Percentiles rank a stretch among this genome's conserved stretches.
Conservation (phyloP, 805 yeast genomes). For the Nakazawaea ambrosiae region DNA sequence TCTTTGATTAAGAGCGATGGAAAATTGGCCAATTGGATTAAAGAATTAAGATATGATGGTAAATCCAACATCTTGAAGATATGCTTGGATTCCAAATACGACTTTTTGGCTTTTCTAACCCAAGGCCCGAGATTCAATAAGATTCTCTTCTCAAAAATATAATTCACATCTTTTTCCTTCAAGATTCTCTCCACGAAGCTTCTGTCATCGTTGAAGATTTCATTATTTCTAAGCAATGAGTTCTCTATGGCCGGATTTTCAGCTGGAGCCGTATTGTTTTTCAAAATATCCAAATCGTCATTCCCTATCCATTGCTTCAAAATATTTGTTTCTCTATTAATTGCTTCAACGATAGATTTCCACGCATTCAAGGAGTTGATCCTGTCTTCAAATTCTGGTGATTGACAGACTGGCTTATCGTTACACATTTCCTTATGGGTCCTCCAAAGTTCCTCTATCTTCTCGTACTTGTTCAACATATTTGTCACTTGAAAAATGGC, state of each 20-base stretch:
- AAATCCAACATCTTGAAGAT: slow-evolving; percentile 62
- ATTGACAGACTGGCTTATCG: slow-evolving; percentile 67
- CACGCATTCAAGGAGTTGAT: slow-evolving; percentile 80
- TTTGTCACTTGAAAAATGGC: slow-evolving; percentile 46
- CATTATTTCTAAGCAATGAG: slow-evolving; percentile 8
- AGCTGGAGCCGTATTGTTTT: slow-evolving; percentile 15
- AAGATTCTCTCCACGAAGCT: slow-evolving; percentile 78
- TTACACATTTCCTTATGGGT: slow-evolving; percentile 68
- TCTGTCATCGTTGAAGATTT: slow-evolving; percentile 51
- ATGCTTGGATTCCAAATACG: slow-evolving; percentile 55
- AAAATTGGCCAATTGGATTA: slow-evolving; percentile 61
- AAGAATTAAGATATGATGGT: slow-evolving; percentile 61
- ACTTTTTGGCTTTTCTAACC: slow-evolving; percentile 72
- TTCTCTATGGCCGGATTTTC: slow-evolving; percentile 7
- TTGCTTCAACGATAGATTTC: slow-evolving; percentile 67
- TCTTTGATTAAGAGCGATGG: slow-evolving; percentile 79
- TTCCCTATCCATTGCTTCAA: slow-evolving; percentile 81
- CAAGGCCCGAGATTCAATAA: slow-evolving; percentile 71
- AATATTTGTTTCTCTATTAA: slow-evolving; percentile 52
- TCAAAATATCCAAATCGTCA: slow-evolving; percentile 61
- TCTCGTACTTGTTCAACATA: slow-evolving; percentile 54
- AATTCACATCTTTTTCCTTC: slow-evolving; percentile 71
- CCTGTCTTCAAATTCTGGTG: slow-evolving; percentile 55
- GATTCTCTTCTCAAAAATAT: slow-evolving; percentile 63
- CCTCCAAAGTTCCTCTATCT: slow-evolving; percentile 73